Evolutionary conservation across 495 filamentous ascomycete genomes (phyloP), one percentile per base, ranked within the genome.

Genomic region (Penicillium manginii): DNA sequence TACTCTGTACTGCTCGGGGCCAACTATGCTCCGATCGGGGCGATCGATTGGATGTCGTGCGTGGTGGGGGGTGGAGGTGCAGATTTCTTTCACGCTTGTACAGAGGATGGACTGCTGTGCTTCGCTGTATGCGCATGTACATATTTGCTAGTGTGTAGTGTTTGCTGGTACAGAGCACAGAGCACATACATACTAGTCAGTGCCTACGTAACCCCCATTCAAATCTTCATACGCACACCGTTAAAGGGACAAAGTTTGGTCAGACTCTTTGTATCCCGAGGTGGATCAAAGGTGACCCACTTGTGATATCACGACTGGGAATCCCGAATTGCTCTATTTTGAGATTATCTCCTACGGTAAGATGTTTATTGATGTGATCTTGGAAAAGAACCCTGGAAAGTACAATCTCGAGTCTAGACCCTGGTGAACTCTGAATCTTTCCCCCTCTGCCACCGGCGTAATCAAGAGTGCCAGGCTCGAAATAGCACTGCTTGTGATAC

Each of bases 251-350:
- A 33, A 33, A 33, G 31, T 33, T 33, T 33, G 31, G 11, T 33
- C 31, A 33, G 4, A 4, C 31, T 33, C 31, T 42, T 42, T 33
- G 31, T 37, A 11, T 37, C 4, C 35, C 35, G 35, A 37, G 35
- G 35, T 37, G 35, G 35, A 37, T 37, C n/a, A n/a, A n/a, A 45
- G n/a, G 7, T 21, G 40, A 45, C 40, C 40, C 40, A 45, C 40
- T 45, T 45, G 18, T 45, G 40, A 45, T 45, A 45, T 45, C 40
- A 45, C 40, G n/a, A 45, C 17, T 37, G 15, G 33, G 12, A 12
- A n/a, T 37, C 11, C 35, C 12, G 35, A 11, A n/a, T n/a, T n/a
- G n/a, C n/a, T n/a, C 35, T 37, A 37, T 37, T 37, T 37, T 37
- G 35, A 37, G 35, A 37, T 8, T 7, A 0, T 37, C 35, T n/a